A percentile compares a stretch with the other conserved stretches of the same genome.
These are phyloP conservation scores for Chimonanthus praecox DNA, from an alignment of 164 flowering plant species.

Conservation along the genomic window DNA sequence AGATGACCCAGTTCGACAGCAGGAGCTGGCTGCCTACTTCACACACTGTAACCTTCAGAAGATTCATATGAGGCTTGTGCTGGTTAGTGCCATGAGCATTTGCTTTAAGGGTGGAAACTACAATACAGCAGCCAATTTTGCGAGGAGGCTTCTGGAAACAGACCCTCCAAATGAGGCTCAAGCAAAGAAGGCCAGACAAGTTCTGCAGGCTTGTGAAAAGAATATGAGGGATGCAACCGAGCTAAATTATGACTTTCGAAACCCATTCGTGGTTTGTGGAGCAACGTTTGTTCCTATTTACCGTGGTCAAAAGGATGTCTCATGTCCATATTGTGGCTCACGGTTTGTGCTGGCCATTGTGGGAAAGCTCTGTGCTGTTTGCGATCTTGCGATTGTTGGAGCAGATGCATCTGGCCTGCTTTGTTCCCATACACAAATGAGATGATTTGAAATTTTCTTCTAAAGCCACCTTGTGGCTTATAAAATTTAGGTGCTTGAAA, in stretches of 20 bases:
- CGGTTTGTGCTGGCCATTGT: constrained; percentile 61
- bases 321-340: constrained; percentile 68
- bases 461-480: too few species aligned
- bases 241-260: constrained; percentile 73
- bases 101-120: constrained; percentile 62
- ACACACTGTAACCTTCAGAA: constrained; percentile 59
- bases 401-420: constrained; percentile 78
- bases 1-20: constrained; percentile 46
- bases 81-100: constrained; percentile 41
- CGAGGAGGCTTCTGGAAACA: constrained; percentile 60
- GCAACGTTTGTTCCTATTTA: constrained; percentile 75
- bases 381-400: constrained; percentile 70
- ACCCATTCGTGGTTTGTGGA: constrained; percentile 81
- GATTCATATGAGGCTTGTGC: constrained; percentile 40
- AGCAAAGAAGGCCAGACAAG: constrained; percentile 60
- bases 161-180: constrained; percentile 53
- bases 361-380: constrained; percentile 65
- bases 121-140: constrained; percentile 60
- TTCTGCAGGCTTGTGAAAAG: constrained; percentile 42
- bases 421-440: constrained; percentile 65
- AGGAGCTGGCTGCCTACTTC: constrained; percentile 76
- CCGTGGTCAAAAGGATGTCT: constrained; percentile 67
- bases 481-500: too few species aligned
- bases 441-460: constrained; percentile 28
- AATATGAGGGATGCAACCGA: constrained; percentile 37